Evolutionary conservation across 768 basidiomycete species (phyloP).

Genomic region (Tulasnella sp.): DNA sequence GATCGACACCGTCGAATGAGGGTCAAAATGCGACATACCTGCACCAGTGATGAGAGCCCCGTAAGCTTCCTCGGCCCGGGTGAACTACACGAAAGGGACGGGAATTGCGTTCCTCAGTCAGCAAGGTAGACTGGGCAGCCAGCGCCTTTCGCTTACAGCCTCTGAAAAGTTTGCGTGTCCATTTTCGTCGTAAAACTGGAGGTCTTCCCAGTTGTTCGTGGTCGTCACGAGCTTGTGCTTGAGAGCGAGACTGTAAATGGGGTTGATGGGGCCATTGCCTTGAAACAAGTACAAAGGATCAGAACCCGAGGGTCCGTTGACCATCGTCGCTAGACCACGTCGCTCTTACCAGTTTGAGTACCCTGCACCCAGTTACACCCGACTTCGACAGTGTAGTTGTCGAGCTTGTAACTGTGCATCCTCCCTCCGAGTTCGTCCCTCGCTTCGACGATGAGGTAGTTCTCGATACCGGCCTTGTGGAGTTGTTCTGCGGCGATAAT

Average conservation of each 20-base stretch:
- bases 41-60: neutral
- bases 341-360: slow-evolving; percentile 34
- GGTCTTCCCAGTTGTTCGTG: slow-evolving; percentile 16
- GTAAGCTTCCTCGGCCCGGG: neutral
- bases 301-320: neutral
- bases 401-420: slow-evolving; percentile 44
- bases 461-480: slow-evolving; percentile 45
- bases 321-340: neutral
- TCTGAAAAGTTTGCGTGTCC: neutral
- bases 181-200: slow-evolving; percentile 14
- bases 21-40: neutral
- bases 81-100: neutral
- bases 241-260: slow-evolving; percentile 47
- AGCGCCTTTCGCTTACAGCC: neutral
- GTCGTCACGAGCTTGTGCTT: slow-evolving; percentile 1
- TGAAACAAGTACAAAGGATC: neutral
- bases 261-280: slow-evolving; percentile 46
- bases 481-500: slow-evolving; percentile 53
- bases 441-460: slow-evolving; percentile 56
- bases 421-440: slow-evolving; percentile 54
- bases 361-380: slow-evolving; percentile 41
- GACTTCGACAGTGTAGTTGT: slow-evolving; percentile 44
- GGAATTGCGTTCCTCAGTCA: neutral
- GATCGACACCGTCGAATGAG: neutral
- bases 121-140: neutral